Conservation (phyloP, 768 basidiomycete genomes). For the Suillus discolor region DNA sequence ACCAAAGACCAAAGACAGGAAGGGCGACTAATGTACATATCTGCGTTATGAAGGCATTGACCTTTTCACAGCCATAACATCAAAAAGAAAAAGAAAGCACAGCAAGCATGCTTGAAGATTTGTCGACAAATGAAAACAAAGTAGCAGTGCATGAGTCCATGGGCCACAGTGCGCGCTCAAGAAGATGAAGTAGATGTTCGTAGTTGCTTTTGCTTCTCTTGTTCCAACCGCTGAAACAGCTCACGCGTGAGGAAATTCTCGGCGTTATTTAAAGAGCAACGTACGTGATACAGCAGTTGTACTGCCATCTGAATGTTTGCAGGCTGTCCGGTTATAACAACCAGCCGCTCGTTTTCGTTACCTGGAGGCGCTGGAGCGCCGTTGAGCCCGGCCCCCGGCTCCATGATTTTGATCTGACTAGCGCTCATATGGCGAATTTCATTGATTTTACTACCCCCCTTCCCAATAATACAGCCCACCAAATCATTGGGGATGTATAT, state of each 20-base stretch:
- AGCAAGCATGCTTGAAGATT: not conserved
- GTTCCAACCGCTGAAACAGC: slow-evolving; percentile 68
- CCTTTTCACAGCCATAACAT: not conserved
- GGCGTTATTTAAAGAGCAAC: slow-evolving; percentile 27
- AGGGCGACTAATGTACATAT: slow-evolving; percentile 7
- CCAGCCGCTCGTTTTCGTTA: slow-evolving; percentile 86
- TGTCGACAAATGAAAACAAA: not conserved
- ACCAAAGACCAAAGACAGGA: slow-evolving; percentile 2
- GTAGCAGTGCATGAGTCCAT: slow-evolving; percentile 2
- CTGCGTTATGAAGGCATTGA: not conserved
- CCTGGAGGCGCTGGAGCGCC: slow-evolving; percentile 73
- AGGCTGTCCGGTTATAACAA: slow-evolving; percentile 96
- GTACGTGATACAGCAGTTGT: slow-evolving; percentile 82
- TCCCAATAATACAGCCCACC: slow-evolving; percentile 97
- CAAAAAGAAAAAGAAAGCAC: slow-evolving; percentile 2
- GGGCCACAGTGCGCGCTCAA: slow-evolving; percentile 17
- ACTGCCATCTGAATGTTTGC: slow-evolving; percentile 97
- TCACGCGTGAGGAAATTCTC: slow-evolving; percentile 13
- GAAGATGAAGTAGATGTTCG: slow-evolving; percentile 37
- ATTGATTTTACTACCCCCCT: slow-evolving; percentile 98
- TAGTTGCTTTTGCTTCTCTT: slow-evolving; percentile 87
- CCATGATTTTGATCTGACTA: slow-evolving; percentile 98
- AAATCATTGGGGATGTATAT: slow-evolving; percentile 98
- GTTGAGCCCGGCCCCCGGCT: slow-evolving; percentile 83
- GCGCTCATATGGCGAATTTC: slow-evolving; percentile 96